These are phyloP conservation scores for Nemania serpens DNA, from an alignment of 2,329 filamentous ascomycete genomes.

Conservation along the genomic window DNA sequence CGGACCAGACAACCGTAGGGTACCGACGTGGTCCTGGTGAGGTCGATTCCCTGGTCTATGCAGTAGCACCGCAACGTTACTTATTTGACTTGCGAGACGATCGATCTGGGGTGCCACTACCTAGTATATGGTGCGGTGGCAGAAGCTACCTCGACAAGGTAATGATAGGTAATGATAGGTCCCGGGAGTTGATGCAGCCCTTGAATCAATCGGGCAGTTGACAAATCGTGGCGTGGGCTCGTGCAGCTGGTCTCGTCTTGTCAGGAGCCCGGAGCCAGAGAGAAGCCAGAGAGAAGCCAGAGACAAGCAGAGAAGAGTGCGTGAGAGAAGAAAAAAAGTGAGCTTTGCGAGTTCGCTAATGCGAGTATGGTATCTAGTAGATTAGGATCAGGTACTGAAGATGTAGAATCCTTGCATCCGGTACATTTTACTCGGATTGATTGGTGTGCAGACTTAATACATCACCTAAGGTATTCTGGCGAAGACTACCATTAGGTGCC, in stretches of 20 bases:
- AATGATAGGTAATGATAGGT: conserved; percentile 10
- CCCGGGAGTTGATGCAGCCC: conserved; percentile 24
- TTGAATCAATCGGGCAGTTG: conserved; percentile 27
- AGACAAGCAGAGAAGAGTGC: too few species aligned
- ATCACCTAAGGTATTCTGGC: too few species aligned
- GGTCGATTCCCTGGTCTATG: conserved; percentile 17
- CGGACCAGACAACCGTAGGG: conserved; percentile 7
- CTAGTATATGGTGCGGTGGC: background rate
- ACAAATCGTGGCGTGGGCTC: conserved; percentile 23
- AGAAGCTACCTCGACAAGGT: background rate
- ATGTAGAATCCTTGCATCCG: conserved; percentile 1
- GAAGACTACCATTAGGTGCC: too few species aligned
- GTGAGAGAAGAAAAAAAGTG: too few species aligned
- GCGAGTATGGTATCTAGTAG: too few species aligned
- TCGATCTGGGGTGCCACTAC: conserved; percentile 1
- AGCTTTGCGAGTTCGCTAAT: conserved; percentile 8
- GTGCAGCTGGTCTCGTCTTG: conserved; percentile 5
- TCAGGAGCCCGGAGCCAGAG: background rate
- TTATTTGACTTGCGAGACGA: conserved; percentile 16
- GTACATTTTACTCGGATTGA: background rate
- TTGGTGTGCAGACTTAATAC: background rate
- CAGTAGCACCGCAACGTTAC: conserved; percentile 36
- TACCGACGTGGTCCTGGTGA: conserved; percentile 12
- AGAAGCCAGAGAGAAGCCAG: background rate
- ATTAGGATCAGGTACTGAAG: background rate